Evolutionary conservation across 2,329 filamentous ascomycete species (phyloP).

Genomic region (Chrysosphaeria jannelii): DNA sequence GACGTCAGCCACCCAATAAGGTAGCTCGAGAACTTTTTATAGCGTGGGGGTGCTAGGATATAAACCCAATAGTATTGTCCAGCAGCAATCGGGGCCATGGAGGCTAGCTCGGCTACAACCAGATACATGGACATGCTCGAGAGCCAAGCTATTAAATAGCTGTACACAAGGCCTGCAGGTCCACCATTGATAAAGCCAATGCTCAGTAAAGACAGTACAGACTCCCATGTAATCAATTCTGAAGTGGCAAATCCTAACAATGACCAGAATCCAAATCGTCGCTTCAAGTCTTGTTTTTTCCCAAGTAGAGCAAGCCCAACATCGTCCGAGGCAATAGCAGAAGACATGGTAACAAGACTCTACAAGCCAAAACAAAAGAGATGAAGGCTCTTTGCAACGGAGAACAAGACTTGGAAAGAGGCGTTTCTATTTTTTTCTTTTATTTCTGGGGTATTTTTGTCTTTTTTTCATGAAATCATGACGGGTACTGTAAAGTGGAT

Average conservation of each 20-base stretch:
- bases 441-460: too few relatives aligned
- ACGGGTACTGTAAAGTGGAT: too few relatives aligned
- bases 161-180: conserved; percentile 19
- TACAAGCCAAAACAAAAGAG: too few relatives aligned
- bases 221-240: not conserved
- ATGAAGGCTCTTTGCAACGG: too few relatives aligned
- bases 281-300: not conserved
- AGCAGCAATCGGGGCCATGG: conserved; percentile 17
- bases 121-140: conserved; percentile 13
- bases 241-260: not conserved
- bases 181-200: conserved; percentile 15
- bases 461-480: too few relatives aligned
- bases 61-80: conserved; percentile 30
- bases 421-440: too few relatives aligned
- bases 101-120: conserved; percentile 12
- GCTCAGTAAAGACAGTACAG: not conserved
- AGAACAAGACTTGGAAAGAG: too few relatives aligned
- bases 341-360: too few relatives aligned
- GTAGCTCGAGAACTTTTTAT: conserved; percentile 22
- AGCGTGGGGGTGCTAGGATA: conserved; percentile 15
- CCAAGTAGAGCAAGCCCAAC: not conserved
- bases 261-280: not conserved
- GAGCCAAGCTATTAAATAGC: conserved; percentile 15
- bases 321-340: too few relatives aligned
- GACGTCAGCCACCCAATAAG: conserved; percentile 18